phyloP scores from a whole-genome alignment of 2,329 filamentous ascomycete genomes.

The Rhinocladiella similis region DNA sequence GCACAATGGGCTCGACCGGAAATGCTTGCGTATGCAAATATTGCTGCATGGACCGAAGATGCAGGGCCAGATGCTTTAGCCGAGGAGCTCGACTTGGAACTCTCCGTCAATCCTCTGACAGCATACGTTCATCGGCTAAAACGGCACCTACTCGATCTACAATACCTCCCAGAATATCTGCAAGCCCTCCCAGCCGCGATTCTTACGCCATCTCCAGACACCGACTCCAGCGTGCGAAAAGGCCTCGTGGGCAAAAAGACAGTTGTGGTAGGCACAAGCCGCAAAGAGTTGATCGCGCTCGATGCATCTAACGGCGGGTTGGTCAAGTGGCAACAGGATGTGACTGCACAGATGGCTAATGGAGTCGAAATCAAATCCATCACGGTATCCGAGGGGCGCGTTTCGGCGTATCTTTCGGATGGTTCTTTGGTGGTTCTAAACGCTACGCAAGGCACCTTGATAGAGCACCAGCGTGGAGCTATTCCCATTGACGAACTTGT shows the following conservation, averaged over 20 bases:
- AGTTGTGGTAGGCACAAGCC: conserved; percentile 74
- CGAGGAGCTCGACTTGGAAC: conserved; percentile 80
- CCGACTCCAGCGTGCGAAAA: conserved; percentile 50
- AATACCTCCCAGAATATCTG: conserved; percentile 73
- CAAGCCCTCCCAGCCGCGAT: conserved; percentile 68
- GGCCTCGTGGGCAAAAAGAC: conserved; percentile 88
- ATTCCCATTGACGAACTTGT: conserved; percentile 20
- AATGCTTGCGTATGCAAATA: conserved; percentile 74
- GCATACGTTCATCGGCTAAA: conserved; percentile 88
- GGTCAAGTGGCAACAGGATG: conserved; percentile 69
- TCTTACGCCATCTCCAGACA: conserved; percentile 37
- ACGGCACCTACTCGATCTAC: conserved; percentile 76
- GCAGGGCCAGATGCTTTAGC: conserved; percentile 72
- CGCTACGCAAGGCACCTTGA: conserved; percentile 43
- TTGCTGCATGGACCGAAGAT: conserved; percentile 78
- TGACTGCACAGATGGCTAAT: conserved; percentile 59
- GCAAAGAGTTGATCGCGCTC: conserved; percentile 76
- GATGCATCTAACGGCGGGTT: conserved; percentile 73
- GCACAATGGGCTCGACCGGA: conserved; percentile 79
- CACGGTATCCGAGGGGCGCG: conserved; percentile 59
- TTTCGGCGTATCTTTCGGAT: conserved; percentile 60
- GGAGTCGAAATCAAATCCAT: conserved; percentile 66
- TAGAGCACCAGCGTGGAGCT: conserved; percentile 31
- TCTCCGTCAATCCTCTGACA: conserved; percentile 72
- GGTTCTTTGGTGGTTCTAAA: conserved; percentile 61